A percentile compares a stretch with the other conserved stretches of the same genome.
Evolutionary conservation across 805 yeast species (phyloP).

Genomic region (Schwanniomyces vanrijiae): DNA sequence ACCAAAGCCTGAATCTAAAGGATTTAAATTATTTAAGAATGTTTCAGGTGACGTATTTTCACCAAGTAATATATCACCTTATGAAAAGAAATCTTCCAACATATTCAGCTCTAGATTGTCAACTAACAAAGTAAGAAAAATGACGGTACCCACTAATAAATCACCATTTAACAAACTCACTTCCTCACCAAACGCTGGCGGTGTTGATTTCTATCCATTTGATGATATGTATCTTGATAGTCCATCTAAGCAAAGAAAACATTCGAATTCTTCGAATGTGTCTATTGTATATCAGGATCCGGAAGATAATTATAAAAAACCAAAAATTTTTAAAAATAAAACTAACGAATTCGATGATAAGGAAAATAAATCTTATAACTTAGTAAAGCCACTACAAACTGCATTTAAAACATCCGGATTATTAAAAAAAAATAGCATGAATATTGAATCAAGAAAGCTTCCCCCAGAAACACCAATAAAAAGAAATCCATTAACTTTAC

Average conservation of each 20-base stretch:
- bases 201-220: slow-evolving; percentile 22
- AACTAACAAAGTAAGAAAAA: slow-evolving; percentile 15
- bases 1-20: slow-evolving; percentile 27
- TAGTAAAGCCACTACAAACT: slow-evolving; percentile 81
- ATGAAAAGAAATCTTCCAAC: slow-evolving; percentile 7
- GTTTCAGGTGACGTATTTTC: slow-evolving; percentile 31
- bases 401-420: slow-evolving; percentile 80
- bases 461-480: slow-evolving; percentile 48
- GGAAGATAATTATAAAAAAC: slow-evolving; percentile 5
- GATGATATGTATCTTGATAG: slow-evolving; percentile 28
- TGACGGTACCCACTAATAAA: slow-evolving; percentile 2
- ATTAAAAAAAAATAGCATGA: slow-evolving; percentile 46
- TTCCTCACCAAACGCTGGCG: slow-evolving; percentile 8
- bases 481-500: slow-evolving; percentile 37
- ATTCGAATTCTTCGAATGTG: slow-evolving; percentile 11
- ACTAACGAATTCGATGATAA: slow-evolving; percentile 27
- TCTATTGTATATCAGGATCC: slow-evolving; percentile 25
- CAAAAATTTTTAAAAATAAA: background rate
- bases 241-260: slow-evolving; percentile 31
- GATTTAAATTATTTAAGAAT: slow-evolving; percentile 36
- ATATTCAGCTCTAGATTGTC: slow-evolving; percentile 2
- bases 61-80: slow-evolving; percentile 23
- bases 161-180: slow-evolving; percentile 8
- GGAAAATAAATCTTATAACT: slow-evolving; percentile 51
- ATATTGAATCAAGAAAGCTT: slow-evolving; percentile 20